Evolutionary conservation across 2,329 filamentous ascomycete species (phyloP).

Genomic region (Cucurbitaria berberidis): DNA sequence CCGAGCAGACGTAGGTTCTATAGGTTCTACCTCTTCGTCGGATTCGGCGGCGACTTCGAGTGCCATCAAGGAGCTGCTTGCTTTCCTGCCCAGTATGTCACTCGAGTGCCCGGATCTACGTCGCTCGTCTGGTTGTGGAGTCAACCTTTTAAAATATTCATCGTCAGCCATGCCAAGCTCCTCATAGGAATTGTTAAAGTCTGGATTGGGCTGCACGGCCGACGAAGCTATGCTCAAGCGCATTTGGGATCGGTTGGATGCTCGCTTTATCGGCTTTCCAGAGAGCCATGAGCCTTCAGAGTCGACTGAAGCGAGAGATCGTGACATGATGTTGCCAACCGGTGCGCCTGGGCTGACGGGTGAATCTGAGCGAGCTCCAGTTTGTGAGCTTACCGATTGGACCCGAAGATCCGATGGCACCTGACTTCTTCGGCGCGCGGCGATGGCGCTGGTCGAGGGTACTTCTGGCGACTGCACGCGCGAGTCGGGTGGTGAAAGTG

Average conservation of each 20-base stretch:
- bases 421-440: conserved; percentile 49
- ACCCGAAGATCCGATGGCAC: conserved; percentile 43
- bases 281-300: conserved; percentile 97
- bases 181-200: conserved; percentile 67
- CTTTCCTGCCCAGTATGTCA: conserved; percentile 38
- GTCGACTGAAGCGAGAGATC: conserved; percentile 91
- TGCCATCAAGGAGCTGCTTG: conserved; percentile 56
- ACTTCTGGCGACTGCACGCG: conserved; percentile 78
- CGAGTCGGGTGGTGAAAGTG: conserved; percentile 84
- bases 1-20: conserved; percentile 24
- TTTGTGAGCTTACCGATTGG: conserved; percentile 29
- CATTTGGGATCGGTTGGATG: conserved; percentile 53
- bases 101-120: conserved; percentile 38
- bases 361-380: conserved; percentile 50
- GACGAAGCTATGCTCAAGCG: conserved; percentile 56
- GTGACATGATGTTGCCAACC: conserved; percentile 61
- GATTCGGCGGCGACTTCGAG: conserved; percentile 48
- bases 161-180: conserved; percentile 71
- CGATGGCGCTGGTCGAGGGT: conserved; percentile 53
- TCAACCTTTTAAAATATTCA: conserved; percentile 71
- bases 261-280: conserved; percentile 65
- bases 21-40: conserved; percentile 42
- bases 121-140: conserved; percentile 54
- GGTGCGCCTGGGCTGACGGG: conserved; percentile 46
- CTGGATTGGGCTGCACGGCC: conserved; percentile 54